A percentile compares a stretch with the other conserved stretches of the same genome.
Evolutionary conservation across 75 land plant species (phyloP).

Genomic region (Chamaecyparis obtusa): DNA sequence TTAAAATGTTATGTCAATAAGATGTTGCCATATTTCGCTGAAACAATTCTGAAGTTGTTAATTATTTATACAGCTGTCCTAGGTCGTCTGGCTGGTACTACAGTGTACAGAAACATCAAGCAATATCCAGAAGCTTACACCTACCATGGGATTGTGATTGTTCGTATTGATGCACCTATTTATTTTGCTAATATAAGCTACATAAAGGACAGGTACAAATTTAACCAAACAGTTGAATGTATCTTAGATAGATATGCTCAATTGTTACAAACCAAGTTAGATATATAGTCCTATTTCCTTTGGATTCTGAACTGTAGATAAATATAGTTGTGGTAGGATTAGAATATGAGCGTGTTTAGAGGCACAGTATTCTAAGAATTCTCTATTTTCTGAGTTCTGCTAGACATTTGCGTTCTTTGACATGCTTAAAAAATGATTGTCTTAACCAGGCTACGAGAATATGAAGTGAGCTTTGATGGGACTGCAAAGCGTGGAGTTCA

Average conservation of each 20-base stretch:
- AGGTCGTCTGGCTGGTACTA: constrained; percentile 97
- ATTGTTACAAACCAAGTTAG: background rate
- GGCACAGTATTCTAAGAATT: background rate
- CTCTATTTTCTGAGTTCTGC: background rate
- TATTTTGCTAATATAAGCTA: constrained; percentile 95
- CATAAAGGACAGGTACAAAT: constrained; percentile 85
- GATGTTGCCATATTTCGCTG: background rate
- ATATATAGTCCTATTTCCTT: background rate
- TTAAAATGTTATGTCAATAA: background rate
- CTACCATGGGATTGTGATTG: constrained; percentile 91
- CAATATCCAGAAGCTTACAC: constrained; percentile 98
- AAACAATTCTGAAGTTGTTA: background rate
- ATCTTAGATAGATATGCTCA: background rate
- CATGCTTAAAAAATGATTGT: background rate
- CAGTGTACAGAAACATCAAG: constrained; percentile 79
- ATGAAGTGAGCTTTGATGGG: constrained; percentile 54
- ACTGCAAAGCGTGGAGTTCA: constrained; percentile 60
- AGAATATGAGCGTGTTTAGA: background rate
- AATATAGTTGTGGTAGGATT: background rate
- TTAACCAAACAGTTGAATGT: background rate
- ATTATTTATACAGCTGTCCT: constrained; percentile 68
- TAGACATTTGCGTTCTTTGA: background rate
- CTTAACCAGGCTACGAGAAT: constrained; percentile 70
- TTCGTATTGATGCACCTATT: constrained; percentile 95
- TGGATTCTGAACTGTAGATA: background rate